phyloP scores from a whole-genome alignment of 805 yeast species.

The Kockiozyma suomiensis region DNA sequence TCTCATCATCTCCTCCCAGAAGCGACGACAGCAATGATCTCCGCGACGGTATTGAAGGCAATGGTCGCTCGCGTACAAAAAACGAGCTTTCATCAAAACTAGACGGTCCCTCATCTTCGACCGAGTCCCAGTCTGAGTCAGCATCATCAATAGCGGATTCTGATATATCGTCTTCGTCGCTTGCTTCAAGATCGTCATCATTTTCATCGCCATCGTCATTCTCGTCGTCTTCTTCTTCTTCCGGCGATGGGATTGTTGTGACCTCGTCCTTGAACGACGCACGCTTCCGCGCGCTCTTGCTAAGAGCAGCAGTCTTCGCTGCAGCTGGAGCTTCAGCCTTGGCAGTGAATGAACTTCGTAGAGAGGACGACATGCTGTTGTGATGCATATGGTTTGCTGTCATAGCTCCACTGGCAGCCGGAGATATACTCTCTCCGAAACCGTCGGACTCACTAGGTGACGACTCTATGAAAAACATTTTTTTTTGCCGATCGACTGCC shows the following conservation, averaged over 20 bases:
- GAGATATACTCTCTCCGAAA: slow-evolving; percentile 35
- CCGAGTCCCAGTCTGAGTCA: slow-evolving; percentile 46
- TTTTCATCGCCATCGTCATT: slow-evolving; percentile 21
- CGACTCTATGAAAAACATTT: slow-evolving; percentile 47
- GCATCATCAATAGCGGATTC: slow-evolving; percentile 38
- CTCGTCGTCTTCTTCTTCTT: slow-evolving; percentile 17
- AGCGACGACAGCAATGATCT: slow-evolving; percentile 47
- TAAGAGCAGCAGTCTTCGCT: background rate
- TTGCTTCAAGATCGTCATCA: slow-evolving; percentile 25
- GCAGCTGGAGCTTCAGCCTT: background rate
- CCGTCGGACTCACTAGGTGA: slow-evolving; percentile 44
- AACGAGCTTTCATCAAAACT: slow-evolving; percentile 39
- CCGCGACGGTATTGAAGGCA: slow-evolving; percentile 38
- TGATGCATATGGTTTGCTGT: background rate
- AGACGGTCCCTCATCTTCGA: slow-evolving; percentile 41
- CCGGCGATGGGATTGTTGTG: slow-evolving; percentile 25
- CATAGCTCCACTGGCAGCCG: slow-evolving; percentile 13
- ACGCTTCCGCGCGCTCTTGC: slow-evolving; percentile 18
- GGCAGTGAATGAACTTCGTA: slow-evolving; percentile 16
- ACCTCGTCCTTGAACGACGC: slow-evolving; percentile 28
- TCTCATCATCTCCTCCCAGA: slow-evolving; percentile 38
- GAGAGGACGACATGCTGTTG: slow-evolving; percentile 3
- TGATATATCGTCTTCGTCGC: slow-evolving; percentile 27
- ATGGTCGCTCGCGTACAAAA: slow-evolving; percentile 39
- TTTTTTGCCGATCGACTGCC: slow-evolving; percentile 16